Evolutionary conservation across 768 basidiomycete genomes (phyloP).

Genomic region (Kwoniella pini): DNA sequence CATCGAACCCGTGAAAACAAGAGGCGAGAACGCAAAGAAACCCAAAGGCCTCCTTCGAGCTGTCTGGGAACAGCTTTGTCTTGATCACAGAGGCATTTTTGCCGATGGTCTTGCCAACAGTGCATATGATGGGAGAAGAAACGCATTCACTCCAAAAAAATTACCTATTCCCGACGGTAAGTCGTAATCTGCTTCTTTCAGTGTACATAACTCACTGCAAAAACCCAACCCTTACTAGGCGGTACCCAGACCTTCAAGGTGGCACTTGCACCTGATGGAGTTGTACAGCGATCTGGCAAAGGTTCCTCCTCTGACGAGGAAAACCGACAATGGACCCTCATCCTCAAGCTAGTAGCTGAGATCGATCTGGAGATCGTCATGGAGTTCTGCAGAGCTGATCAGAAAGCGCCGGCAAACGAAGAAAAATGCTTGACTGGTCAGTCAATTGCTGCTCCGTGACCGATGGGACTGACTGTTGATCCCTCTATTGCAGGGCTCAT

Average conservation of each 20-base stretch:
- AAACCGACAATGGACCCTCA: slow-evolving; percentile 42
- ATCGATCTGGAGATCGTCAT: slow-evolving; percentile 47
- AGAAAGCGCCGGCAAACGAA: slow-evolving; percentile 27
- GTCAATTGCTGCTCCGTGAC: too few species aligned
- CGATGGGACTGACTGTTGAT: background rate
- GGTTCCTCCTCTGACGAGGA: slow-evolving; percentile 42
- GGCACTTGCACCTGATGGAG: slow-evolving; percentile 36
- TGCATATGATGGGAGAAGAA: slow-evolving; percentile 47
- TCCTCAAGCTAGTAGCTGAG: slow-evolving; percentile 45
- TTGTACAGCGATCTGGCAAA: slow-evolving; percentile 25
- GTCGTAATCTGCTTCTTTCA: background rate
- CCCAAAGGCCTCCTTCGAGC: slow-evolving; percentile 42
- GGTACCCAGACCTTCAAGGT: slow-evolving; percentile 28
- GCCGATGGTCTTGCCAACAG: slow-evolving; percentile 24
- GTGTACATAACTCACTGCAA: background rate
- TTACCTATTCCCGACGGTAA: slow-evolving; percentile 19
- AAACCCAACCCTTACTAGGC: slow-evolving; percentile 7
- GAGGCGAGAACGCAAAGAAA: slow-evolving; percentile 41
- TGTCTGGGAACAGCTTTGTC: slow-evolving; percentile 41
- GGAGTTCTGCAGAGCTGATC: slow-evolving; percentile 39
- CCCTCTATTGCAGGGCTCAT: slow-evolving; percentile 34
- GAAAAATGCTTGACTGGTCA: slow-evolving; percentile 44
- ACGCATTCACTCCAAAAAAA: slow-evolving; percentile 45
- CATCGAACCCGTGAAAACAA: slow-evolving; percentile 43
- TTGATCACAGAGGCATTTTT: slow-evolving; percentile 35